These are phyloP conservation scores for Cryptosporidium parvum DNA, from an alignment of 169 alveolate genomes.

Conservation along the genomic window DNA sequence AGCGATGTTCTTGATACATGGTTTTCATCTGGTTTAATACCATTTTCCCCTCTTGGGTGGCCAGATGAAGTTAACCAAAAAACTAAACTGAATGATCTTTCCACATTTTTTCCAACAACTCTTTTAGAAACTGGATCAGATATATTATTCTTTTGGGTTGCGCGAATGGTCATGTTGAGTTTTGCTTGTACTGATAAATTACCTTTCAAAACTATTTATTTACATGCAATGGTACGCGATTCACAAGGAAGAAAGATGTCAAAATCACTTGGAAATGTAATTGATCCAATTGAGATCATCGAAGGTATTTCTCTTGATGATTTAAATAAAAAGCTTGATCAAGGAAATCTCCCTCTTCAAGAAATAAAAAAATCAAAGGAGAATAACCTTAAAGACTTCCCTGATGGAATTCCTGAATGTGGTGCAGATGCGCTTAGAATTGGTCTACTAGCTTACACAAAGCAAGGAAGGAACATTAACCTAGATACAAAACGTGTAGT, in stretches of 20 bases:
- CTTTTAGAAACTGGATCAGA: slow-evolving; percentile 99
- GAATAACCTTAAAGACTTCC: slow-evolving; percentile 94
- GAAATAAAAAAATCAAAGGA: slow-evolving; percentile 93
- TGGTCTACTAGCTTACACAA: slow-evolving; percentile 93
- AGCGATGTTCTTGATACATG: slow-evolving; percentile 99
- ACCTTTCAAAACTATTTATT: slow-evolving; percentile 97
- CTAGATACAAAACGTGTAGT: slow-evolving; percentile 96
- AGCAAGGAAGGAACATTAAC: slow-evolving; percentile 95
- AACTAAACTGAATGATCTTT: slow-evolving; percentile 86
- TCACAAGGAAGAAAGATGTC: slow-evolving; percentile 98
- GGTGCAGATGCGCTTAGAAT: slow-evolving; percentile 99
- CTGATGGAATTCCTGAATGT: slow-evolving; percentile 98
- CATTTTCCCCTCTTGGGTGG: slow-evolving; percentile 98
- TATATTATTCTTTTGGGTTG: slow-evolving; percentile 99
- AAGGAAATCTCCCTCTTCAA: slow-evolving; percentile 86
- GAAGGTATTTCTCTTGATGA: slow-evolving; percentile 93
- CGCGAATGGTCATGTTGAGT: slow-evolving; percentile 99
- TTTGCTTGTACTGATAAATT: slow-evolving; percentile 93
- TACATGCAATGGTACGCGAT: slow-evolving; percentile 99
- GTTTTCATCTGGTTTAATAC: slow-evolving; percentile 99
- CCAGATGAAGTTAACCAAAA: slow-evolving; percentile 86
- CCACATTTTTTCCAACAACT: slow-evolving; percentile 96
- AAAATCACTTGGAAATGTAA: slow-evolving; percentile 98
- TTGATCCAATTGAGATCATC: slow-evolving; percentile 98
- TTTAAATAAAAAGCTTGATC: slow-evolving; percentile 89